Percentiles rank a stretch among this genome's conserved stretches.
Conservation (phyloP, 2,329 filamentous ascomycete genomes). For the Cyclaneusma minus region DNA sequence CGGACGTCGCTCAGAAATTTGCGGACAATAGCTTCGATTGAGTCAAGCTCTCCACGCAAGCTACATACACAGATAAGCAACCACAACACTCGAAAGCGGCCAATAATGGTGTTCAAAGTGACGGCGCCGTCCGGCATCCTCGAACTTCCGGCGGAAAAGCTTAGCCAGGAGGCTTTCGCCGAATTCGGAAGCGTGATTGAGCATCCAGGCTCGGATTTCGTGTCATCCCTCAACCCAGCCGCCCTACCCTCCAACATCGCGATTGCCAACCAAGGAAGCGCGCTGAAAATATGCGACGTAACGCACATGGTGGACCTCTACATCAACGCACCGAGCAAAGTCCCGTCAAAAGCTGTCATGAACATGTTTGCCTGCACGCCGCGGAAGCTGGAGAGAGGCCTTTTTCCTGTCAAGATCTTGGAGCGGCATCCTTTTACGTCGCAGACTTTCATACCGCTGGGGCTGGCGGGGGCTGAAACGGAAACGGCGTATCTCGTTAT, state of each 20-base stretch:
- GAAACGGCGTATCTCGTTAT: slow-evolving; percentile 60
- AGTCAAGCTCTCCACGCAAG: too few relatives aligned
- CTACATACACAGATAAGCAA: too few relatives aligned
- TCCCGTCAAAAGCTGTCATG: slow-evolving; percentile 46
- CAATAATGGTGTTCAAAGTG: too few relatives aligned
- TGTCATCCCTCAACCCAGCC: slow-evolving; percentile 25
- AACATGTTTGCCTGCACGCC: slow-evolving; percentile 83
- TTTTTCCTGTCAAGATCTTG: slow-evolving; percentile 57
- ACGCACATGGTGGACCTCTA: slow-evolving; percentile 63
- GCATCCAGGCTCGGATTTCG: slow-evolving; percentile 47
- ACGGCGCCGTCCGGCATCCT: too few relatives aligned
- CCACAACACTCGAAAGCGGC: too few relatives aligned
- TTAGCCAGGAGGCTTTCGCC: slow-evolving; percentile 54
- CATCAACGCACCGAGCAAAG: slow-evolving; percentile 41
- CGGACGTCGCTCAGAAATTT: too few relatives aligned
- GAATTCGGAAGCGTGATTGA: slow-evolving; percentile 72
- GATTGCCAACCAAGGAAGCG: slow-evolving; percentile 71
- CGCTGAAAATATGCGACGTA: slow-evolving; percentile 72
- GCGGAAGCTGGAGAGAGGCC: slow-evolving; percentile 29
- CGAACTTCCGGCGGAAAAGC: too few relatives aligned
- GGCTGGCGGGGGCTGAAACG: too few relatives aligned
- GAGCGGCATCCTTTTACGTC: slow-evolving; percentile 90
- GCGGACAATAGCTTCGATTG: too few relatives aligned
- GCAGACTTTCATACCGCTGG: slow-evolving; percentile 80
- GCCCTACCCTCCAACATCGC: slow-evolving; percentile 31